Conservation (phyloP, 1,284 basidiomycete genomes). For the Macrocystidia cucumis region DNA sequence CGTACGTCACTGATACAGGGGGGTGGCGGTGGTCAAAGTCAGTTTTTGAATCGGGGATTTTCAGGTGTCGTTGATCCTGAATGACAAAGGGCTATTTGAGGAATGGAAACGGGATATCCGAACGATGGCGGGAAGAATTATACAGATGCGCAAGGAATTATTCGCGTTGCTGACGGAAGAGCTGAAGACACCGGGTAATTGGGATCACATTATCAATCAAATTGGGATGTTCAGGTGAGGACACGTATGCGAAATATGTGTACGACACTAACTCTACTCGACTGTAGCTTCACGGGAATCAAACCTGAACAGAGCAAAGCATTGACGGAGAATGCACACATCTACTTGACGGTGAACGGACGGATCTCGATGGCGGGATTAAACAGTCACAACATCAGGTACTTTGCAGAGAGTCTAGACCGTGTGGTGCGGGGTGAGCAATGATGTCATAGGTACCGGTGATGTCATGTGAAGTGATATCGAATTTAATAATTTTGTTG, state of each 20-base stretch:
- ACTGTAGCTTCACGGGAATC: slow-evolving; percentile 71
- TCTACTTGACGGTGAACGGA: slow-evolving; percentile 86
- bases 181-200: slow-evolving; percentile 86
- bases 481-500: too few relatives aligned
- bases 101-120: slow-evolving; percentile 89
- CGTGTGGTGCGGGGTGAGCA: slow-evolving; percentile 47
- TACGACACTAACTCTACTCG: too few relatives aligned
- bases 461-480: slow-evolving; percentile 1
- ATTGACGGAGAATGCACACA: slow-evolving; percentile 72
- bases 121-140: slow-evolving; percentile 91
- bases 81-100: slow-evolving; percentile 62
- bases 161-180: slow-evolving; percentile 73
- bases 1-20: too few relatives aligned
- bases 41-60: background rate
- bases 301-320: slow-evolving; percentile 60
- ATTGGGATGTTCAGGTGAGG: slow-evolving; percentile 90
- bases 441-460: slow-evolving; percentile 15
- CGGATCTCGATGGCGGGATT: slow-evolving; percentile 78
- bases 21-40: background rate
- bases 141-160: slow-evolving; percentile 83
- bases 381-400: slow-evolving; percentile 53
- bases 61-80: slow-evolving; percentile 76
- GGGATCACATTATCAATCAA: slow-evolving; percentile 87
- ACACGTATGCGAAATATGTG: background rate
- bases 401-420: slow-evolving; percentile 74